These are phyloP conservation scores for Chiua virens DNA, from an alignment of 768 basidiomycete species.

Conservation along the genomic window DNA sequence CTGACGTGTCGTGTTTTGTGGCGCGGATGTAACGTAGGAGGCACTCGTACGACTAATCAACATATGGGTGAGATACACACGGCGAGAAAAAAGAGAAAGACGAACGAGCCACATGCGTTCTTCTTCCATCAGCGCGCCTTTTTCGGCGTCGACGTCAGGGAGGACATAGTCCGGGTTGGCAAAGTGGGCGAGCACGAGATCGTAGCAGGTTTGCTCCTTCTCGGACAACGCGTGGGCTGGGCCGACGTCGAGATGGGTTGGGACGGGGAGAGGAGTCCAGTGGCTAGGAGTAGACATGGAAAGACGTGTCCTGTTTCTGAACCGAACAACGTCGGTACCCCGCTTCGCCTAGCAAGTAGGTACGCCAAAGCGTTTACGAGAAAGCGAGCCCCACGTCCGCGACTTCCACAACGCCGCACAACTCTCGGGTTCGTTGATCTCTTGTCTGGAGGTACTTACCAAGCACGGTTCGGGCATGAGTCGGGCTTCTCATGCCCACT, in stretches of 20 bases:
- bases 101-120: conserved; percentile 79
- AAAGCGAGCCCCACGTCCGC: no score
- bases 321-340: no score
- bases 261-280: conserved; percentile 20
- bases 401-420: no score
- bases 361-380: no score
- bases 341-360: no score
- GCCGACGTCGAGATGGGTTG: conserved; percentile 27
- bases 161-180: conserved; percentile 49
- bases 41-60: conserved; percentile 60
- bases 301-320: no score
- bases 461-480: no score
- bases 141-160: conserved; percentile 42
- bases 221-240: conserved; percentile 41
- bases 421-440: no score
- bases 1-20: conserved; percentile 65
- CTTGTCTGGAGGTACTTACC: no score
- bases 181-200: conserved; percentile 62
- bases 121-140: conserved; percentile 52
- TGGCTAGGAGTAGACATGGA: conserved; percentile 13
- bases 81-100: conserved; percentile 6
- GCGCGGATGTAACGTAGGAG: conserved; percentile 77
- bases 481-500: no score
- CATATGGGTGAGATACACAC: neutral
- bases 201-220: conserved; percentile 48